A percentile compares a stretch with the other conserved stretches of the same genome.
Conservation (phyloP, 768 basidiomycete genomes). For the Suillus placidus region DNA sequence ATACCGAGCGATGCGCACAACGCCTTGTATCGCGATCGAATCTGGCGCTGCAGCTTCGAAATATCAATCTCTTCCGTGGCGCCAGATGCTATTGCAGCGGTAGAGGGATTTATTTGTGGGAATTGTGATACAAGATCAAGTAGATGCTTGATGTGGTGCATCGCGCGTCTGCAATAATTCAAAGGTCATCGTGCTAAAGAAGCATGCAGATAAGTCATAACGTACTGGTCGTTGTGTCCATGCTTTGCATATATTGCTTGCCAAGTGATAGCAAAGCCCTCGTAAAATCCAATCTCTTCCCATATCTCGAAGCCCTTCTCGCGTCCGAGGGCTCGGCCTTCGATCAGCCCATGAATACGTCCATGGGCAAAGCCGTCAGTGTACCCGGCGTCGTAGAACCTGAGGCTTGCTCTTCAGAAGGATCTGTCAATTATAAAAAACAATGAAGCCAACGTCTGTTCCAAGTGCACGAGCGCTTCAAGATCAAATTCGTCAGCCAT, state of each 20-base stretch:
- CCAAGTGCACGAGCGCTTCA: slow-evolving; percentile 60
- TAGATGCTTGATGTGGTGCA: slow-evolving; percentile 68
- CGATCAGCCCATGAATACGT: slow-evolving; percentile 84
- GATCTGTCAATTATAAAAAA: not conserved
- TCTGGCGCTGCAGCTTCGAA: slow-evolving; percentile 74
- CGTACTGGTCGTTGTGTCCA: slow-evolving; percentile 52
- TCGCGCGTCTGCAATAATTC: slow-evolving; percentile 48
- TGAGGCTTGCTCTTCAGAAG: slow-evolving; percentile 32
- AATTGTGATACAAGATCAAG: slow-evolving; percentile 74
- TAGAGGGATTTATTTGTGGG: slow-evolving; percentile 74
- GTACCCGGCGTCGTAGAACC: slow-evolving; percentile 83
- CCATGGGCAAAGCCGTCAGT: slow-evolving; percentile 83
- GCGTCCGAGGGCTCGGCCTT: slow-evolving; percentile 85
- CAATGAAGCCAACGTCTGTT: slow-evolving; percentile 54
- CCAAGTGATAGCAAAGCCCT: slow-evolving; percentile 84
- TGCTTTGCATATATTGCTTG: slow-evolving; percentile 48
- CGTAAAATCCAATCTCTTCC: slow-evolving; percentile 95
- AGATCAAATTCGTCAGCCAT: slow-evolving; percentile 49
- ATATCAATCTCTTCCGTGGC: slow-evolving; percentile 62
- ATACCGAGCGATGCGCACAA: slow-evolving; percentile 85
- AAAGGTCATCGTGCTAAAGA: not conserved
- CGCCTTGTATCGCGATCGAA: slow-evolving; percentile 84
- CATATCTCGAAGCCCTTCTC: slow-evolving; percentile 95
- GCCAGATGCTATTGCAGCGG: slow-evolving; percentile 32
- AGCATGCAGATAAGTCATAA: slow-evolving; percentile 13